Base-by-base conservation (phyloP, 208 protist genomes). In the Leishmania martiniquensis region DNA sequence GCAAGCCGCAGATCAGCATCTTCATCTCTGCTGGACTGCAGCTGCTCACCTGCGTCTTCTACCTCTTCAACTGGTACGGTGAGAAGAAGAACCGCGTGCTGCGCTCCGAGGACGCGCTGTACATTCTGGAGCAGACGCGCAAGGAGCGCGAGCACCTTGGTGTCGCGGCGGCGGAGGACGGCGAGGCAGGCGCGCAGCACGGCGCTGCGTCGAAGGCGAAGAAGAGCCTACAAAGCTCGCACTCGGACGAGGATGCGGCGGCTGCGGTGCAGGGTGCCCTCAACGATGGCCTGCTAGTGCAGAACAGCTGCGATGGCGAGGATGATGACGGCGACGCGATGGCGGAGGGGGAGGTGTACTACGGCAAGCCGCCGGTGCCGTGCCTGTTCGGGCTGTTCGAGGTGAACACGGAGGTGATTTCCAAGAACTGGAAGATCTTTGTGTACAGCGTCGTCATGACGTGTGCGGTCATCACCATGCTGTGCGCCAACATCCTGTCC, bases 61-160 rank as follows among this genome's bases (percentile, higher is more conserved):
- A 81, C 70, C 32, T 90, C 29, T 87, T 91, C 66, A 95, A 95
- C 85, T 87, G 78, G 86, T 90, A 90, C 76, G 91, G 80, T 7
- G 91, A 95, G 89, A 66, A 83, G 65, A 80, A 32, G 59, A 93
- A 95, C 78, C 81, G 77, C 42, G 83, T 81, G 65, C 85, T 90
- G 51, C 89, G 89, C 65, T 42, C 59, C 20, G 83, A 88, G 62
- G 88, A 93, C 78, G 72, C 66, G 37, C 49, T 80, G 65, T 78
- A 85, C 17, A 54, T 86, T 9, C 81, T 83, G 63, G 71, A 79
- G 34, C 69, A 85, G 70, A 49, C 78, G 47, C 66, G 78, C 74
- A 72, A 79, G 76, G 82, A 87, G 66, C 77, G 74, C 39, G 78
- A 82, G 74, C 74, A 75, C 10, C 75, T 80, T 1, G 75, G 75